phyloP scores from a whole-genome alignment of 2,329 filamentous ascomycete species.

The Camptophora hylomeconis region DNA sequence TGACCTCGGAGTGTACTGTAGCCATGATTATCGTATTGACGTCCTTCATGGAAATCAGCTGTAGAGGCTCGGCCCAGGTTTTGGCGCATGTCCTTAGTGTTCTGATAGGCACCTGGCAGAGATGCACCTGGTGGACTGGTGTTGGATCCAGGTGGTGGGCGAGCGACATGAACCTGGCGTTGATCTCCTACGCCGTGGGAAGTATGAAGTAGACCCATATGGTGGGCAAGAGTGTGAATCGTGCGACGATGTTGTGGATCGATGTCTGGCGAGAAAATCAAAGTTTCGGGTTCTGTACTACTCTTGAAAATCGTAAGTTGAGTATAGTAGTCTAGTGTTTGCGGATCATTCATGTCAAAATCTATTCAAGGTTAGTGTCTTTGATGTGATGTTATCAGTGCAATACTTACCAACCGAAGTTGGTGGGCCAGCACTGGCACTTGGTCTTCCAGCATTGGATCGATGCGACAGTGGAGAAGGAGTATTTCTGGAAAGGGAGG shows the following conservation, averaged over 20 bases:
- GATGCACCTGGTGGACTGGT: slow-evolving; percentile 50
- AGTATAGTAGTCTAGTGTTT: slow-evolving; percentile 77
- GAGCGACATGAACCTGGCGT: slow-evolving; percentile 79
- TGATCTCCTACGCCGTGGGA: slow-evolving; percentile 81
- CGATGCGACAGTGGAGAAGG: slow-evolving; percentile 54
- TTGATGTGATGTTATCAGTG: too few species aligned
- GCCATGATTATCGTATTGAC: slow-evolving; percentile 48
- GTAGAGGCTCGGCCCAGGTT: slow-evolving; percentile 89
- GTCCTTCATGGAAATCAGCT: slow-evolving; percentile 81
- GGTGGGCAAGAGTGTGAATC: slow-evolving; percentile 87
- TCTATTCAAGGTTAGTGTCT: too few species aligned
- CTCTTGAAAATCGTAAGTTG: slow-evolving; percentile 82
- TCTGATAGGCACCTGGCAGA: slow-evolving; percentile 37
- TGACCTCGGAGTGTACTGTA: slow-evolving; percentile 51
- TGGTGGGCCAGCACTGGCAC: slow-evolving; percentile 1
- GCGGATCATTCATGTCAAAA: slow-evolving; percentile 82
- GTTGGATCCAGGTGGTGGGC: slow-evolving; percentile 37
- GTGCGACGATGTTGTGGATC: slow-evolving; percentile 74
- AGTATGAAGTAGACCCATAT: slow-evolving; percentile 82
- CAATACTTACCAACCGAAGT: slow-evolving; percentile 33
- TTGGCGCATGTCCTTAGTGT: slow-evolving; percentile 63
- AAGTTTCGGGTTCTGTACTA: slow-evolving; percentile 60
- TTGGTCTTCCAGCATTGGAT: slow-evolving; percentile 19
- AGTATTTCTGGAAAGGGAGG: slow-evolving; percentile 56
- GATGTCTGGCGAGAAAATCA: slow-evolving; percentile 72